These are phyloP conservation scores for Solanum stenotomum DNA, from an alignment of 257 asterid genomes.

Conservation along the genomic window DNA sequence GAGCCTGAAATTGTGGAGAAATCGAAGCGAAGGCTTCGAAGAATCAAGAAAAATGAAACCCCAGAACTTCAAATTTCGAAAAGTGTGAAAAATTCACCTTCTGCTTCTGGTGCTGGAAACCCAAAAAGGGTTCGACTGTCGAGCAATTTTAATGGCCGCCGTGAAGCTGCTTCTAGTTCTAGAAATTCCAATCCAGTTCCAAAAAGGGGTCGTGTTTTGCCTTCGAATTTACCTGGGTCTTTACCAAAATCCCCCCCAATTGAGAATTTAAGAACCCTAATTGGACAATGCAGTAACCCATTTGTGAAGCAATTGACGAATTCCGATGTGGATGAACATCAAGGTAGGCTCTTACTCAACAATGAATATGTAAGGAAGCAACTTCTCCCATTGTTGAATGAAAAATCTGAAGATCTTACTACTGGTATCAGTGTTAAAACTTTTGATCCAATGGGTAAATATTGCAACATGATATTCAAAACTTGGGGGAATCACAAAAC, in stretches of 20 bases:
- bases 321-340: neutral
- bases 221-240: neutral
- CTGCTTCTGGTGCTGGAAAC: neutral
- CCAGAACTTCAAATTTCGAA: neutral
- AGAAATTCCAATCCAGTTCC: neutral
- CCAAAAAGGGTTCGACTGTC: neutral
- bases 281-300: slow-evolving; percentile 5
- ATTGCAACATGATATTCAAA: neutral
- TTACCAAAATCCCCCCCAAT: neutral
- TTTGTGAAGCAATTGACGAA: slow-evolving; percentile 3
- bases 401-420: neutral
- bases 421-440: neutral
- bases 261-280: neutral
- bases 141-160: neutral
- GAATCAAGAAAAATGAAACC: neutral
- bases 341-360: neutral
- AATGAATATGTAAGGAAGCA: neutral
- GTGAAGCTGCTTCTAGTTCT: neutral
- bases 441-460: neutral
- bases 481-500: neutral
- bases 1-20: neutral
- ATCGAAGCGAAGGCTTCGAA: neutral
- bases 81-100: neutral
- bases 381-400: neutral
- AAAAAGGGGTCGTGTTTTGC: neutral